A percentile compares a stretch with the other conserved stretches of the same genome.
These are phyloP conservation scores for Leccinum disarticulatum DNA, from an alignment of 768 basidiomycete genomes.

Conservation along the genomic window DNA sequence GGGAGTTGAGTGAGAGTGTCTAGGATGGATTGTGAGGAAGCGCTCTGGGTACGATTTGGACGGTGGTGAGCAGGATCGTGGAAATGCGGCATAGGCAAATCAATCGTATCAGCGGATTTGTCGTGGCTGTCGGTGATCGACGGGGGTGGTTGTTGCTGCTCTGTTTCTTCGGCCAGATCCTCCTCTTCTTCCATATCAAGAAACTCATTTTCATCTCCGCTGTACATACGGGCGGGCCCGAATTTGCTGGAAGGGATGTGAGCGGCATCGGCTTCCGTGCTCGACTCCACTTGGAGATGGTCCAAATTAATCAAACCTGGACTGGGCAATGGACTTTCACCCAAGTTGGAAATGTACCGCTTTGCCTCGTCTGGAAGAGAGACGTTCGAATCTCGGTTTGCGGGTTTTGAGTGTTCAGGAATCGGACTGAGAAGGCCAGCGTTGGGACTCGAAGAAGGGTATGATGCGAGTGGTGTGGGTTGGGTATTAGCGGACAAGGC, in stretches of 20 bases:
- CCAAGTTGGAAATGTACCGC: conserved; percentile 68
- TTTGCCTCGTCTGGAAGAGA: conserved; percentile 77
- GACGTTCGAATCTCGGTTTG: conserved; percentile 65
- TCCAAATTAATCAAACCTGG: conserved; percentile 31
- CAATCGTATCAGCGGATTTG: conserved; percentile 45
- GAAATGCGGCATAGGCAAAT: conserved; percentile 52
- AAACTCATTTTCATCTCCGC: conserved; percentile 52
- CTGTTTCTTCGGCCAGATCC: conserved; percentile 21
- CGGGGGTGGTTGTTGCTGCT: conserved; percentile 9
- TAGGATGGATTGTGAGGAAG: conserved; percentile 12
- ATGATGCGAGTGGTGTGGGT: conserved; percentile 16
- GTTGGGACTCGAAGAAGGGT: conserved; percentile 20
- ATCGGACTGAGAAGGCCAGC: conserved; percentile 23
- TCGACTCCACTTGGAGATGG: conserved; percentile 2
- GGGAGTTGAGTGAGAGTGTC: conserved; percentile 20
- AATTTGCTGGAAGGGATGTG: conserved; percentile 12
- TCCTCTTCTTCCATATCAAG: conserved; percentile 55
- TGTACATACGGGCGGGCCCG: conserved; percentile 10
- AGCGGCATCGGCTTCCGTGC: background rate
- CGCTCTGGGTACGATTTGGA: conserved; percentile 9
- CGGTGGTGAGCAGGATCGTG: conserved; percentile 15
- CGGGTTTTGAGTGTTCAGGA: conserved; percentile 34
- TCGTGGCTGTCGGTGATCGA: conserved; percentile 15
- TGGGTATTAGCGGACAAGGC: conserved; percentile 20
- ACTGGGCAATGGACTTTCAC: conserved; percentile 60